Conservation (phyloP, 331 rosid genomes). For the Stylosanthes scabra region DNA sequence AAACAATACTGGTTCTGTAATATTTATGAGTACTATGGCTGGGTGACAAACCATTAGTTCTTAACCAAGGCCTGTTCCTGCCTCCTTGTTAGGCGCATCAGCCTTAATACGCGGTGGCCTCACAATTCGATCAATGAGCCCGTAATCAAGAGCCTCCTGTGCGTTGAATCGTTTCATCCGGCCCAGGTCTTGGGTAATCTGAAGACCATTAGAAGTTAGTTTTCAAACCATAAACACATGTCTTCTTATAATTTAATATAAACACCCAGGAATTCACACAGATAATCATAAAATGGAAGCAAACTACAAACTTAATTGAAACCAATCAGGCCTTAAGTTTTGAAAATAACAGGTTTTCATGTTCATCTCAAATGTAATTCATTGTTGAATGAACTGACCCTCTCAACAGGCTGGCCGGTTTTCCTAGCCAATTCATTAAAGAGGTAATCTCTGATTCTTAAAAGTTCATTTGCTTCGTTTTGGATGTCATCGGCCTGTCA, state of each 20-base stretch:
- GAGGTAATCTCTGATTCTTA: slow-evolving; percentile 84
- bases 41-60: slow-evolving; percentile 27
- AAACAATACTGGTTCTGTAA: slow-evolving; percentile 32
- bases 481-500: slow-evolving; percentile 88
- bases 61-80: slow-evolving; percentile 86
- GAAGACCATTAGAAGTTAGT: slow-evolving; percentile 45
- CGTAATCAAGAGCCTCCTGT: slow-evolving; percentile 90
- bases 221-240: slow-evolving; percentile 23
- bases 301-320: slow-evolving; percentile 1
- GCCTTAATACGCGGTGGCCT: slow-evolving; percentile 89
- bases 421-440: slow-evolving; percentile 67
- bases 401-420: slow-evolving; percentile 92
- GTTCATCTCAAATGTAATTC: slow-evolving; percentile 35
- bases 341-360: neutral
- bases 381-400: slow-evolving; percentile 56
- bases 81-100: slow-evolving; percentile 76
- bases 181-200: slow-evolving; percentile 74
- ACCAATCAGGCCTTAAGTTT: too few relatives aligned
- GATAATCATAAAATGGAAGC: slow-evolving; percentile 22
- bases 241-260: slow-evolving; percentile 21
- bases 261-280: slow-evolving; percentile 20
- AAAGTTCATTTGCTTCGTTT: slow-evolving; percentile 91
- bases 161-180: slow-evolving; percentile 75
- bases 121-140: slow-evolving; percentile 77
- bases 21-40: slow-evolving; percentile 16